Evolutionary conservation across 129 eudicot species (phyloP).

Genomic region (Centrapalus pauciflorus): DNA sequence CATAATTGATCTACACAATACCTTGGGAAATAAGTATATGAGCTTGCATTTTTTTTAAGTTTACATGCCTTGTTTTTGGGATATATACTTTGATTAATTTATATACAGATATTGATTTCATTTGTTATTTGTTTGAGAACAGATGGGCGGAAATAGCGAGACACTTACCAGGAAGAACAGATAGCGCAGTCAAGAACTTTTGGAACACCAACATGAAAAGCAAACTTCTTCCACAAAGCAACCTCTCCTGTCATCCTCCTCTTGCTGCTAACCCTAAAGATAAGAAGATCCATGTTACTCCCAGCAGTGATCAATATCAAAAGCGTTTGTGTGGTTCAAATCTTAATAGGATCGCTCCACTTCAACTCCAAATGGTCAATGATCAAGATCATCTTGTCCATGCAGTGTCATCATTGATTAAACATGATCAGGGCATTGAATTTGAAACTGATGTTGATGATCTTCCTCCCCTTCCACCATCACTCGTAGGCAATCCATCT

Average conservation of each 20-base stretch:
- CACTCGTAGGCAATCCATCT: constrained; percentile 11
- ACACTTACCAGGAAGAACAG: constrained; percentile 57
- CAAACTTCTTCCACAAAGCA: constrained; percentile 31
- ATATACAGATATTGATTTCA: neutral
- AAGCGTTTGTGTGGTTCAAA: neutral
- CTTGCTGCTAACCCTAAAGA: neutral
- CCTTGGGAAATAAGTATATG: constrained; percentile 53
- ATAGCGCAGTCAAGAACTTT: constrained; percentile 60
- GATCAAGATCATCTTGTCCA: too few species aligned
- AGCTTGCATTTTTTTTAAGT: neutral
- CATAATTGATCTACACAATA: constrained; percentile 50
- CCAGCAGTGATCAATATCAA: constrained; percentile 1
- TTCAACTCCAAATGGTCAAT: too few species aligned
- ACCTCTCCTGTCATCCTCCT: neutral
- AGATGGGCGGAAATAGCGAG: constrained; percentile 60
- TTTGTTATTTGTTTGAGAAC: neutral
- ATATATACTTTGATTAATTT: neutral
- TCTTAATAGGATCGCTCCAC: neutral
- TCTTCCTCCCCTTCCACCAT: constrained; percentile 29
- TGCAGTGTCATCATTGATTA: neutral
- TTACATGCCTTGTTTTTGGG: neutral
- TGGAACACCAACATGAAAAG: constrained; percentile 60
- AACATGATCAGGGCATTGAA: neutral
- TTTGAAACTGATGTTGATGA: neutral
- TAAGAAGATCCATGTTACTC: neutral